phyloP scores from a whole-genome alignment of 805 yeast genomes.

The Monosporozyma aerobia region DNA sequence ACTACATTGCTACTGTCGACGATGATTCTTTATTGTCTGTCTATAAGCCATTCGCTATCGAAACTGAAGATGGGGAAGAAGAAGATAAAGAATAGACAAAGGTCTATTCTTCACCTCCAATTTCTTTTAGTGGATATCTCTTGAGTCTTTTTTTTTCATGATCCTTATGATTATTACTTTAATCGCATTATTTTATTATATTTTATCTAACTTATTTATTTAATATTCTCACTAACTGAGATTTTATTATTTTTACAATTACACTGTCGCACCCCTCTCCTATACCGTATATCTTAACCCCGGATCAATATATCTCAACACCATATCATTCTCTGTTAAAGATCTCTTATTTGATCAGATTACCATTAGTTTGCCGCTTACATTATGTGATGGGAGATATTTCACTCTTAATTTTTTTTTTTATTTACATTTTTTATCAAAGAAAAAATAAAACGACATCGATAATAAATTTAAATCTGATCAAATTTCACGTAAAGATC shows the following conservation, averaged over 20 bases:
- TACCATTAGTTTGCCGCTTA: not conserved
- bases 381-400: not conserved
- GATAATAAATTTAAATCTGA: not conserved
- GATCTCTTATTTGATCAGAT: too few relatives aligned
- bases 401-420: not conserved
- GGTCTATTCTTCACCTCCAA: not conserved
- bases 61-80: not conserved
- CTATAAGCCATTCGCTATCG: conserved; percentile 21
- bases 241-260: not conserved
- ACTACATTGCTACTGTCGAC: conserved; percentile 27
- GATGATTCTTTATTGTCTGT: conserved; percentile 25
- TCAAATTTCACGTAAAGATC: not conserved
- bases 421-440: not conserved
- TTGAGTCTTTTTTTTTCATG: not conserved
- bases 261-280: too few relatives aligned
- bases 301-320: too few relatives aligned
- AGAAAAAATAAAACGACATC: not conserved
- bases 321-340: too few relatives aligned
- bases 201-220: not conserved
- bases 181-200: not conserved
- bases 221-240: not conserved
- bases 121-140: too few relatives aligned
- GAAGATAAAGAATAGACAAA: not conserved
- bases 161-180: not conserved
- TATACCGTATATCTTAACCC: too few relatives aligned